These are phyloP conservation scores for Dendrobium huoshanense DNA, from an alignment of 106 monocot species.

Conservation along the genomic window DNA sequence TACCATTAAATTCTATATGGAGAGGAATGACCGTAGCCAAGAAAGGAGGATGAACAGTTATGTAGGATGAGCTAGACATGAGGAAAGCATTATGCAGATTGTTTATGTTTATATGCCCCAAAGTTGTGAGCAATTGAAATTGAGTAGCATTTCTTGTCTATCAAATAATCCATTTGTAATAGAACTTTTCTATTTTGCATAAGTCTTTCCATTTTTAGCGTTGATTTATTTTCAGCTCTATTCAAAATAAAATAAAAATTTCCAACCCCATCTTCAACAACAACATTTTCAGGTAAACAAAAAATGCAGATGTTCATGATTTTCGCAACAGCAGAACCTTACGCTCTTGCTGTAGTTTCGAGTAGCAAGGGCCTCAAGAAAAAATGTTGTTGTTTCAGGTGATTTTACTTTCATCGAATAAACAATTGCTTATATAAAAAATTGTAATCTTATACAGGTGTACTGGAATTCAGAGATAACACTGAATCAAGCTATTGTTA, in stretches of 20 bases:
- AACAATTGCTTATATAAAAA: not conserved
- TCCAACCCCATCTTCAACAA: not conserved
- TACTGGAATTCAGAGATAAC: too few species aligned
- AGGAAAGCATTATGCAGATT: not conserved
- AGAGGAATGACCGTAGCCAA: too few species aligned
- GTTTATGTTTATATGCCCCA: not conserved
- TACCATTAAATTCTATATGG: too few species aligned
- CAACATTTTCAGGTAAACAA: too few species aligned
- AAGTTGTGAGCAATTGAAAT: not conserved
- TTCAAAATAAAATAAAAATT: too few species aligned
- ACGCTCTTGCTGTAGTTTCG: not conserved
- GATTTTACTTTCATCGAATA: not conserved
- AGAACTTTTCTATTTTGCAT: not conserved
- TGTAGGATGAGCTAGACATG: not conserved
- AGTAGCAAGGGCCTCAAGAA: not conserved
- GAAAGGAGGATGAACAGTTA: too few species aligned
- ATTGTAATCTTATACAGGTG: too few species aligned
- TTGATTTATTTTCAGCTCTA: not conserved
- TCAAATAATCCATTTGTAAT: not conserved
- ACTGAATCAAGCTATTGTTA: too few species aligned
- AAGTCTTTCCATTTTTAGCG: too few species aligned
- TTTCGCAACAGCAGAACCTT: not conserved
- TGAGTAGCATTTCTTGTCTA: not conserved
- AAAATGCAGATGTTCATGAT: too few species aligned
- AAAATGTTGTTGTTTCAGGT: not conserved